Percentiles rank a stretch among this genome's conserved stretches.
phyloP scores from a whole-genome alignment of 345 rosid genomes.

The Eucalyptus decipiens region DNA sequence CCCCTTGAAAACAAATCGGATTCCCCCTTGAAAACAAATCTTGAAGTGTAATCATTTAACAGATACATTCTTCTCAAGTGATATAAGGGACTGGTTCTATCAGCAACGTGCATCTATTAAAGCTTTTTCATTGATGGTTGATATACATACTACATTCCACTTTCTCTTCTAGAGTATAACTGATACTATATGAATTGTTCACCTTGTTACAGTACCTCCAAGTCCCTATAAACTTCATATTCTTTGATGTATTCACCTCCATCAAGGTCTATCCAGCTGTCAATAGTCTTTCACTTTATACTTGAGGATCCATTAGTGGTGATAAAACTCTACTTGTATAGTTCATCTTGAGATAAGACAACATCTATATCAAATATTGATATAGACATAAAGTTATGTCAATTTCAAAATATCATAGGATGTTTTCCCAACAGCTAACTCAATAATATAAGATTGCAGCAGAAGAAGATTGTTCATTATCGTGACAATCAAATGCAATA shows the following conservation, averaged over 20 bases:
- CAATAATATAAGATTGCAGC: fast-evolving
- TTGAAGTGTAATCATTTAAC: background rate
- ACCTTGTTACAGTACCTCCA: background rate
- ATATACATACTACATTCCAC: background rate
- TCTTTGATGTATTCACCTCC: background rate
- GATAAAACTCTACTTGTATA: background rate
- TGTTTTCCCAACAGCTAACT: background rate
- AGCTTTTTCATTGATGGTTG: background rate
- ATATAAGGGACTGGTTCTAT: background rate
- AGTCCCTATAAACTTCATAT: background rate
- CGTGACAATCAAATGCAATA: background rate
- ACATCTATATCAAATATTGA: background rate
- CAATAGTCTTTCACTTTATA: background rate
- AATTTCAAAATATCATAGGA: background rate
- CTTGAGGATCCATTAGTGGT: background rate
- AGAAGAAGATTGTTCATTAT: background rate
- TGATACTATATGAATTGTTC: background rate
- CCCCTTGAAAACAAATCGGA: background rate
- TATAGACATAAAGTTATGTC: background rate
- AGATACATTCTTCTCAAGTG: background rate
- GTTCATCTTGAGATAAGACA: background rate
- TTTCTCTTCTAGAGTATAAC: too few relatives aligned
- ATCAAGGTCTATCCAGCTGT: background rate
- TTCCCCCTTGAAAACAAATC: background rate
- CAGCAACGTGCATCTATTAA: fast-evolving